A percentile compares a stretch with the other conserved stretches of the same genome.
Evolutionary conservation across 148 eudicot genomes (phyloP).

Genomic region (Chenopodium berlandieri): DNA sequence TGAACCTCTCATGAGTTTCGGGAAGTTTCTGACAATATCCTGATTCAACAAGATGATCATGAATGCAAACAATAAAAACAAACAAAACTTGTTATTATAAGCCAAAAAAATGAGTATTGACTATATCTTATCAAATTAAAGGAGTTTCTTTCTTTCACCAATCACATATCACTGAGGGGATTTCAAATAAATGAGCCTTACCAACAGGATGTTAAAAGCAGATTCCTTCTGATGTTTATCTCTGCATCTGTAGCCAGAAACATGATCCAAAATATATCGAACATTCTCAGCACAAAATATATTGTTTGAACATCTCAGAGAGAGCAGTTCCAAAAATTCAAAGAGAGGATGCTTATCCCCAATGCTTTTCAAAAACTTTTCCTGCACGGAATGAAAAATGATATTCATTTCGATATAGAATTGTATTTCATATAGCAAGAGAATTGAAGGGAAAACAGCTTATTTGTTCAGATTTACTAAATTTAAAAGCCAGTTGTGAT

Average conservation of each 20-base stretch:
- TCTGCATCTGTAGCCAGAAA: constrained; percentile 34
- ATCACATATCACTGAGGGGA: not conserved
- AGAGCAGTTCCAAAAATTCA: constrained; percentile 64
- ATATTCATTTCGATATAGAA: not conserved
- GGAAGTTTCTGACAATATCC: constrained; percentile 63
- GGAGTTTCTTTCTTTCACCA: not conserved
- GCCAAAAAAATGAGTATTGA: not conserved
- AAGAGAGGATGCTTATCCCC: constrained; percentile 52
- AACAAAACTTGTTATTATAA: not conserved
- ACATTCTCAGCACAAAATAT: constrained; percentile 75
- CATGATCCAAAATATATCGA: constrained; percentile 50
- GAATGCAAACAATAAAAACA: not conserved
- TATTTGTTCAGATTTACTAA: not conserved
- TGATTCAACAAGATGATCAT: constrained; percentile 24
- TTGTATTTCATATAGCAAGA: not conserved
- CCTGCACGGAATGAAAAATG: constrained; percentile 47
- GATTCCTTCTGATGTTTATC: constrained; percentile 35
- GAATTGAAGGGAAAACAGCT: not conserved
- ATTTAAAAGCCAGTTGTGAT: constrained; percentile 6
- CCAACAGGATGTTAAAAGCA: constrained; percentile 60
- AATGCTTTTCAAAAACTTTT: constrained; percentile 45
- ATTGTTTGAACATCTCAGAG: constrained; percentile 58
- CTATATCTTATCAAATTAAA: not conserved
- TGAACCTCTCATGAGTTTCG: constrained; percentile 68
- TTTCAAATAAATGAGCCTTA: constrained; percentile 35